Conservation (phyloP, 495 filamentous ascomycete genomes). For the Daldinia decipiens region DNA sequence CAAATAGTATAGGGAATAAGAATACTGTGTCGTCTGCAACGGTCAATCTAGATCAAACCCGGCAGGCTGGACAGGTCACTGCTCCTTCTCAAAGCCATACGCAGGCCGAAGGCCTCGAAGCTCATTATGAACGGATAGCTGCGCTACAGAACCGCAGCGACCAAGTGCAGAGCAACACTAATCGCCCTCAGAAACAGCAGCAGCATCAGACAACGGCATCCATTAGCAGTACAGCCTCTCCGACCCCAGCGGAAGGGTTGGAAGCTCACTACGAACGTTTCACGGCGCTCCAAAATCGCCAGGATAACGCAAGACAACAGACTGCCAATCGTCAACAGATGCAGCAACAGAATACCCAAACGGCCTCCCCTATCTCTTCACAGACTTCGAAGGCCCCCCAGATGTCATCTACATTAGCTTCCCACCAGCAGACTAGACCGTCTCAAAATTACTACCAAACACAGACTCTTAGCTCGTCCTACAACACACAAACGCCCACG, state of each 20-base stretch:
- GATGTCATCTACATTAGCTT: conserved; percentile 43
- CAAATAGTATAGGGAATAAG: conserved; percentile 43
- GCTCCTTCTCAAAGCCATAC: conserved; percentile 33
- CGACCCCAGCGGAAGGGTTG: conserved; percentile 47
- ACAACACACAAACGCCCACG: conserved; percentile 43
- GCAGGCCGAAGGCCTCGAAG: conserved; percentile 47
- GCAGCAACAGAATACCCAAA: conserved; percentile 48
- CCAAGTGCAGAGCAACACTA: conserved; percentile 37
- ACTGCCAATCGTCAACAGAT: conserved; percentile 43
- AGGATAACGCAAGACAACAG: conserved; percentile 38
- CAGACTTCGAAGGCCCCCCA: conserved; percentile 47
- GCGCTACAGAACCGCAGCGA: conserved; percentile 42
- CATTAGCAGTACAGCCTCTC: conserved; percentile 36
- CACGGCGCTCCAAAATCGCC: conserved; percentile 46
- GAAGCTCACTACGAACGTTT: conserved; percentile 56
- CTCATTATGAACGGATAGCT: conserved; percentile 43
- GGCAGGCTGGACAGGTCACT: conserved; percentile 29
- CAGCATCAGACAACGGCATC: conserved; percentile 34
- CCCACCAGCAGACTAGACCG: conserved; percentile 45
- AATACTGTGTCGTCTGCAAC: conserved; percentile 25
- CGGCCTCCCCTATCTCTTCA: conserved; percentile 42
- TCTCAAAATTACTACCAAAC: conserved; percentile 45
- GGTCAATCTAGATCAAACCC: conserved; percentile 23
- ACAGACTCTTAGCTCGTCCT: conserved; percentile 40
- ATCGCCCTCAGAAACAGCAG: conserved; percentile 45